Evolutionary conservation across 1,284 basidiomycete species (phyloP).

Genomic region (Austroboletus niveus): DNA sequence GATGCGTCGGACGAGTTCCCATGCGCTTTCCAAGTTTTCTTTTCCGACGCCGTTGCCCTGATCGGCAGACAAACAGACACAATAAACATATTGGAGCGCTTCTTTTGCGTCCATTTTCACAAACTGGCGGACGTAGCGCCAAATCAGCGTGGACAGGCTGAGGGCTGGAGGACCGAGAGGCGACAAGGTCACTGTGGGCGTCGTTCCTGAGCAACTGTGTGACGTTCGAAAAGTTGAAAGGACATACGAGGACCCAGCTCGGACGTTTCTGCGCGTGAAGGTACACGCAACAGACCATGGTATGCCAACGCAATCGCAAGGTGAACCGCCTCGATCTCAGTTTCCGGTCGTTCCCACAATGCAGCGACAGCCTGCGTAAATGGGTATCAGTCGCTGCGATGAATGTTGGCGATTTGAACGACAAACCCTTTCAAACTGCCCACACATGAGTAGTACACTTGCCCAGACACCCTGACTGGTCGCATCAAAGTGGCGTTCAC

Average conservation of each 20-base stretch:
- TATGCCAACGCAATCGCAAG: constrained; percentile 91
- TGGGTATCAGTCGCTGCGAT: not conserved
- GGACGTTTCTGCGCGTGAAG: constrained; percentile 74
- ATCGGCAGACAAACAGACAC: constrained; percentile 81
- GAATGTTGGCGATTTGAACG: not conserved
- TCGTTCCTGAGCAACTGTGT: not conserved
- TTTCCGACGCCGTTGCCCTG: constrained; percentile 68
- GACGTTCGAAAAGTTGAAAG: not conserved
- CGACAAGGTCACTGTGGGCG: constrained; percentile 57
- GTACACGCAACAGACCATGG: constrained; percentile 88
- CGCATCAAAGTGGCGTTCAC: constrained; percentile 89
- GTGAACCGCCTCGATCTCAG: constrained; percentile 94
- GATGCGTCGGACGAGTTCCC: constrained; percentile 86
- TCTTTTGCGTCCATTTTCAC: constrained; percentile 90
- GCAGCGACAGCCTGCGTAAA: constrained; percentile 65
- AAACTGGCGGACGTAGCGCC: constrained; percentile 92
- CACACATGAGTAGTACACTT: constrained; percentile 86
- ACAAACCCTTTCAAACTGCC: constrained; percentile 88
- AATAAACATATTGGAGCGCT: constrained; percentile 94
- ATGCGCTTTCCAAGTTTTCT: constrained; percentile 82
- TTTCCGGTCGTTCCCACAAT: constrained; percentile 84
- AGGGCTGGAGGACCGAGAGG: constrained; percentile 66
- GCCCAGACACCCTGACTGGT: constrained; percentile 78
- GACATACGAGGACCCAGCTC: constrained; percentile 79
- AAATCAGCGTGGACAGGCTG: constrained; percentile 84